phyloP scores from a whole-genome alignment of 148 eudicot genomes.

The Rhododendron kiyosumense region DNA sequence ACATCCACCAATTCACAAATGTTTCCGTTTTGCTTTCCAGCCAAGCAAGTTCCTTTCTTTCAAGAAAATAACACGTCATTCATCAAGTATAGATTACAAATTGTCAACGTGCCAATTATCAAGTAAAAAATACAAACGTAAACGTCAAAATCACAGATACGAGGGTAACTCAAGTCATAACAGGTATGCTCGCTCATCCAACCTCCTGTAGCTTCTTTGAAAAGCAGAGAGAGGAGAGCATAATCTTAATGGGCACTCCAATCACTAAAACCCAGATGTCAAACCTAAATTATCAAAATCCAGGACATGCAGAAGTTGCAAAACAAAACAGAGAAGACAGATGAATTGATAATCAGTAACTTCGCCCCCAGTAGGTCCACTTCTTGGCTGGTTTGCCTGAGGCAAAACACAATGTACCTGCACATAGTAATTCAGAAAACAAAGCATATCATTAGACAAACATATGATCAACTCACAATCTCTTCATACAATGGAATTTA shows the following conservation, averaged over 20 bases:
- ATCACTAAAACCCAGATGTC: background rate
- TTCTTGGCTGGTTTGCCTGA: slow-evolving; percentile 94
- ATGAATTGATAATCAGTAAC: slow-evolving; percentile 40
- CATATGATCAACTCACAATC: background rate
- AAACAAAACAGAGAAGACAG: background rate
- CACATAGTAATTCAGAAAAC: slow-evolving; percentile 1
- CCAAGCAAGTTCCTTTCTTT: background rate
- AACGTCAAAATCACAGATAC: background rate
- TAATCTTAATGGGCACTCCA: background rate
- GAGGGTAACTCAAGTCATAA: background rate
- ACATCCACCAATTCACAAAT: too few species aligned
- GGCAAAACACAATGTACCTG: slow-evolving; percentile 93
- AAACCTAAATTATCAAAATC: background rate
- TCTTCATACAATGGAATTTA: background rate
- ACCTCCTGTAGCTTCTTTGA: background rate
- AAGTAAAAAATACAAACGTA: background rate
- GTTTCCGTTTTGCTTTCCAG: background rate
- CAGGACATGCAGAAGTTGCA: background rate
- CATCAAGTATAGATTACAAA: background rate
- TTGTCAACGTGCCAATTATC: background rate
- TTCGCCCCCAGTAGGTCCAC: slow-evolving; percentile 98
- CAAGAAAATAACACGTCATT: background rate
- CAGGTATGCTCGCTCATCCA: background rate
- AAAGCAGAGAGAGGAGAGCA: background rate
- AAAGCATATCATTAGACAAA: background rate